phyloP scores from a whole-genome alignment of 257 asterid genomes.

The Henckelia pumila region DNA sequence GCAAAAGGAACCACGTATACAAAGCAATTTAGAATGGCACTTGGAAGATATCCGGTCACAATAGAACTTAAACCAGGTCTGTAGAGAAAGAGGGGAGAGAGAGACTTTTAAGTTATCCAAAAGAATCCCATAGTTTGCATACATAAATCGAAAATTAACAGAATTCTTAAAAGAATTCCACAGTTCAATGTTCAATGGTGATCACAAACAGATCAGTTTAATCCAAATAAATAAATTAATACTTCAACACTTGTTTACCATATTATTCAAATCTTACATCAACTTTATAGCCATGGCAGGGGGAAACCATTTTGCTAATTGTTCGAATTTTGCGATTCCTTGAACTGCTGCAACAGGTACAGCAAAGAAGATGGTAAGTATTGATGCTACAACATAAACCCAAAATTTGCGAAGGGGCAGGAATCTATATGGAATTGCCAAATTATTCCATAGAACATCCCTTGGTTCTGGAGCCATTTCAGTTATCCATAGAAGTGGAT shows the following conservation, averaged over 20 bases:
- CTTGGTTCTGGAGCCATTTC: constrained; percentile 96
- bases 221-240: neutral
- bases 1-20: constrained; percentile 75
- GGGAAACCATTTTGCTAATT: constrained; percentile 81
- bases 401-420: constrained; percentile 62
- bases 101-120: neutral
- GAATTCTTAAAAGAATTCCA: too few species aligned
- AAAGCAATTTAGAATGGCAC: constrained; percentile 77
- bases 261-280: constrained; percentile 50
- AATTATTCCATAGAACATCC: constrained; percentile 81
- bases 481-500: constrained; percentile 83
- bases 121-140: neutral
- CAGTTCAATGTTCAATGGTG: too few species aligned
- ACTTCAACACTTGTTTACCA: neutral
- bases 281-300: constrained; percentile 88
- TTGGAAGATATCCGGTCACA: constrained; percentile 87
- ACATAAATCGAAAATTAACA: too few species aligned
- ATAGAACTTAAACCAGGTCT: constrained; percentile 89
- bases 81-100: constrained; percentile 26
- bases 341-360: constrained; percentile 93
- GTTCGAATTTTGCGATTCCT: constrained; percentile 84
- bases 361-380: constrained; percentile 82
- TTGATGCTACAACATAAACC: constrained; percentile 53
- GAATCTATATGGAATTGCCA: constrained; percentile 50
- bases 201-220: neutral